Conservation (phyloP, 768 basidiomycete species). For the Hericium erinaceus region DNA sequence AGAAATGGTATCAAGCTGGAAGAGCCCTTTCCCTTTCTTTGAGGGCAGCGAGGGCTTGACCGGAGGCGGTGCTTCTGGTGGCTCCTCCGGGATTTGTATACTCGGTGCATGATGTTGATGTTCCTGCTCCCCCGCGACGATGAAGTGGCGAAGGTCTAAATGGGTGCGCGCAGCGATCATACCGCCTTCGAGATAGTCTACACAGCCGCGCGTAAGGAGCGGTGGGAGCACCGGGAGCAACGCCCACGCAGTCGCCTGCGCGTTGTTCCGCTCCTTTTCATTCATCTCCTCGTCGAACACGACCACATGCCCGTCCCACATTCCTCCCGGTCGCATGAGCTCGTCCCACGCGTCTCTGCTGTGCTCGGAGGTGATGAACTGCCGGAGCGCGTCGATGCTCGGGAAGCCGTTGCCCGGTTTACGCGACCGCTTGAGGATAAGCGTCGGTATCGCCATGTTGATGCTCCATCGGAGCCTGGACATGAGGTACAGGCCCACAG, state of each 20-base stretch:
- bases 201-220: conserved; percentile 43
- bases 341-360: conserved; percentile 67
- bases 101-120: background rate
- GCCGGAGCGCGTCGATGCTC: conserved; percentile 58
- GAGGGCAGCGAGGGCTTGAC: conserved; percentile 11
- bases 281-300: conserved; percentile 78
- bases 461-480: conserved; percentile 62
- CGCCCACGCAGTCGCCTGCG: conserved; percentile 56
- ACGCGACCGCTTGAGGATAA: conserved; percentile 79
- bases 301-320: conserved; percentile 71
- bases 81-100: background rate
- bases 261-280: conserved; percentile 46
- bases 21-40: conserved; percentile 42
- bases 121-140: conserved; percentile 32
- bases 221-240: conserved; percentile 55
- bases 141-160: conserved; percentile 41
- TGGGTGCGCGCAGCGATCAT: conserved; percentile 53
- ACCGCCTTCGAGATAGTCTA: conserved; percentile 68
- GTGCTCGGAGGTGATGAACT: conserved; percentile 74
- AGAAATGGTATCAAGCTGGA: conserved; percentile 56
- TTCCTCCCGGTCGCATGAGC: conserved; percentile 35
- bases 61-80: background rate
- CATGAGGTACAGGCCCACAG: conserved; percentile 52
- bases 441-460: conserved; percentile 81
- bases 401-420: conserved; percentile 63